These are phyloP conservation scores for Zygoascus biomembranicola DNA, from an alignment of 805 yeast genomes.

Conservation along the genomic window DNA sequence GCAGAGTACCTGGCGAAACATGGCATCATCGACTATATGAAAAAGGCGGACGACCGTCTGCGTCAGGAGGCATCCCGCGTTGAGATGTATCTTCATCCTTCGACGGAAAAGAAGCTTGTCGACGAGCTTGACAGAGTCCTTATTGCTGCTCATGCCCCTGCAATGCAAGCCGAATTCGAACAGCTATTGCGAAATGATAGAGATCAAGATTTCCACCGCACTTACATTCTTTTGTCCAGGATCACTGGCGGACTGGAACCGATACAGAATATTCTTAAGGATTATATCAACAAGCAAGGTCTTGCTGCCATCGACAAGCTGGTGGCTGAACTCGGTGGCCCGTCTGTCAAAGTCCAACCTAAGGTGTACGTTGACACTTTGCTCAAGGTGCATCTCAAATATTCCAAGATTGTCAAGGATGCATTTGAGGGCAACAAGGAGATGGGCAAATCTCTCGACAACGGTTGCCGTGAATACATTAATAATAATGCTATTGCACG, in stretches of 20 bases:
- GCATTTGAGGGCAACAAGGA: constrained; percentile 69
- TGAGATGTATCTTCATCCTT: constrained; percentile 73
- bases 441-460: constrained; percentile 80
- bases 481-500: constrained; percentile 72
- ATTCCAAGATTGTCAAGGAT: constrained; percentile 49
- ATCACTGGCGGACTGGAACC: constrained; percentile 76
- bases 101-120: constrained; percentile 69
- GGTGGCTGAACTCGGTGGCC: constrained; percentile 28
- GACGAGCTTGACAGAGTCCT: constrained; percentile 68
- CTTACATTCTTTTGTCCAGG: constrained; percentile 67
- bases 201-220: constrained; percentile 63
- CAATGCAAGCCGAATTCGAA: constrained; percentile 69
- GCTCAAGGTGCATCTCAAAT: constrained; percentile 60
- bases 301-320: constrained; percentile 50
- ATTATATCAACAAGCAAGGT: constrained; percentile 63
- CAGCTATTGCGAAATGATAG: constrained; percentile 66
- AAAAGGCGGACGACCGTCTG: constrained; percentile 73
- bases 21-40: constrained; percentile 85
- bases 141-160: constrained; percentile 68
- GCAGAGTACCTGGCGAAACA: constrained; percentile 55
- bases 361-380: constrained; percentile 72
- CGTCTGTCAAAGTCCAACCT: constrained; percentile 46
- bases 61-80: constrained; percentile 77
- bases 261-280: constrained; percentile 62
- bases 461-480: constrained; percentile 78